Base-by-base conservation (phyloP, 78 protist species). In the Parvularia atlantis region DNA sequence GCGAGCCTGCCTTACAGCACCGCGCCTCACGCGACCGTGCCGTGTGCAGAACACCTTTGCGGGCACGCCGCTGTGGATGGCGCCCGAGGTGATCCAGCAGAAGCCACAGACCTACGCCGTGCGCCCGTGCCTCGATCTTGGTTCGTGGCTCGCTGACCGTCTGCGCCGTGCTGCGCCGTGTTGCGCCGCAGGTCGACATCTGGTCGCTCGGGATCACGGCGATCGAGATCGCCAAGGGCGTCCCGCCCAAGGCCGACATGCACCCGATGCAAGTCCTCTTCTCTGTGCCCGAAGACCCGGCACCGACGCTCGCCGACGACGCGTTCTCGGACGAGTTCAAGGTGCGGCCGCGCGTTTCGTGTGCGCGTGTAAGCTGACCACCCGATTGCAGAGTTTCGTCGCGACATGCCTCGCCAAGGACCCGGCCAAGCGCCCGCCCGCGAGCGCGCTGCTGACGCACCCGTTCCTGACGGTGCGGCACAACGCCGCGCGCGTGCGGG, bases 201-300 rank as follows among this genome's bases (percentile, higher is more conserved):
- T 97, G 99, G 99, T 81, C 91, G 37, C 84, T 96, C 77, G 99
- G 98, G 36, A 94, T 96, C 79, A 96, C 99, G 5, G 96, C 96
- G 10, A 83, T 96, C 41, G 99, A 96, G 52, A 74, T 96, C 71
- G 98, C 97, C 31, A 84, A 75, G 46, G 99, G 98, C 22, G 71
- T 63, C 26, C 98, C 98, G 31, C 99, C 99, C 0, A 68, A 84
- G 66, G 80, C 93, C 1, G 86, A 92, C 30, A 24, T 87, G 56
- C 91, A 86, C 53, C 97, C 97, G 59, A 84, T 92, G 93, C 63
- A 90, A 36, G 97, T 86, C n/a, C 36, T 84, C n/a, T n/a, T n/a
- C n/a, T n/a, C n/a, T n/a, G n/a, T n/a, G n/a, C n/a, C n/a, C n/a
- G n/a, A n/a, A 50, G 86, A 82, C 48, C 89, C 86, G 37, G 92